Evolutionary conservation across 306 rosid species (phyloP).

Genomic region (Fragaria iinumae): DNA sequence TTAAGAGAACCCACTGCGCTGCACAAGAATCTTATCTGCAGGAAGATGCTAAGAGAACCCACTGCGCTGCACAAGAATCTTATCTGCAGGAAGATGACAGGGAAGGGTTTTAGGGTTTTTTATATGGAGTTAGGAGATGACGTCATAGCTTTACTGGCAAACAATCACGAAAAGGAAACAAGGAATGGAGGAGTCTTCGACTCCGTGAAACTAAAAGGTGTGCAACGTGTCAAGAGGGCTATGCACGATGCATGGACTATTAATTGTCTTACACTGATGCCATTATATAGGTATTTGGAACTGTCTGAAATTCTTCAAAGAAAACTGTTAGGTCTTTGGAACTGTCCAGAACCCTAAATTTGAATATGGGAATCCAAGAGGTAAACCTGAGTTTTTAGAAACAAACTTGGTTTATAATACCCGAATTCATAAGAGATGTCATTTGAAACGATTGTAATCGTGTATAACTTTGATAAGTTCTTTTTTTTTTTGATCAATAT

Average conservation of each 20-base stretch:
- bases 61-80: not conserved
- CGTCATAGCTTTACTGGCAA: not conserved
- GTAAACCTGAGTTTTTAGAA: not conserved
- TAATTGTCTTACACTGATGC: not conserved
- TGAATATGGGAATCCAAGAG: not conserved
- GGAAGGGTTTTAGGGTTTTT: not conserved
- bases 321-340: not conserved
- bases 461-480: no score
- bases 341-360: not conserved
- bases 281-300: not conserved
- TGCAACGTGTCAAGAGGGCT: not conserved
- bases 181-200: not conserved
- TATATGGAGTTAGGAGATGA: not conserved
- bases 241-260: not conserved
- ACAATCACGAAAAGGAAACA: not conserved
- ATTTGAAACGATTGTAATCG: no score
- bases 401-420: no score
- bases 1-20: not conserved
- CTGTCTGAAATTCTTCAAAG: no score
- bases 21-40: not conserved
- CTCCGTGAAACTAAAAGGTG: not conserved
- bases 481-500: no score
- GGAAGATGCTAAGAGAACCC: not conserved
- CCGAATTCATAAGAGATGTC: no score
- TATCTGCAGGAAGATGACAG: not conserved